Conservation (phyloP, 495 filamentous ascomycete species). For the Gamarada debralockiae region DNA sequence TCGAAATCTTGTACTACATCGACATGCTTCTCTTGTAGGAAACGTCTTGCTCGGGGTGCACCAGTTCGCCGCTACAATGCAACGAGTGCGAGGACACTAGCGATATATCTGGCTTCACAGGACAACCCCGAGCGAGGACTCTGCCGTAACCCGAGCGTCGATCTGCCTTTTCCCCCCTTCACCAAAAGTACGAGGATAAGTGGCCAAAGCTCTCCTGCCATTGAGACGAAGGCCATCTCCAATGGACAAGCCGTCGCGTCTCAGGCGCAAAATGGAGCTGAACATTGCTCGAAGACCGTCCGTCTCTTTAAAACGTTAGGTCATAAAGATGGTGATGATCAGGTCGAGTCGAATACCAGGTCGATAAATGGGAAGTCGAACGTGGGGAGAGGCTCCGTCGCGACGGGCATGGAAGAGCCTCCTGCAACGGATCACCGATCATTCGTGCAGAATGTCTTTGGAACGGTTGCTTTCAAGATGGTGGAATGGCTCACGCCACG, state of each 20-base stretch:
- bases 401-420: slow-evolving; percentile 25
- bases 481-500: slow-evolving; percentile 70
- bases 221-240: not conserved
- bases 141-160: slow-evolving; percentile 50
- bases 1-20: slow-evolving; percentile 65
- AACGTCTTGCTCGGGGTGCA: slow-evolving; percentile 53
- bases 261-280: no score
- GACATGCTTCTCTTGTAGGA: slow-evolving; percentile 78
- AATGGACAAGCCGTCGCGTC: not conserved
- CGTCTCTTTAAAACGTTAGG: not conserved
- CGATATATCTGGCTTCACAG: slow-evolving; percentile 72
- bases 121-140: slow-evolving; percentile 73
- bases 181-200: slow-evolving; percentile 26
- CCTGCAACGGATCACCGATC: slow-evolving; percentile 74
- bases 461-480: slow-evolving; percentile 72
- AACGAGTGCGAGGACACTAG: slow-evolving; percentile 71
- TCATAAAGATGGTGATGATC: not conserved
- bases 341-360: not conserved
- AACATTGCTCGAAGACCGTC: no score
- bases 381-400: not conserved
- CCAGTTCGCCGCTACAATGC: slow-evolving; percentile 70
- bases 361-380: not conserved
- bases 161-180: slow-evolving; percentile 28
- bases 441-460: slow-evolving; percentile 79
- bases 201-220: not conserved